Base-by-base conservation (phyloP, 371 early-diverging fungal genomes). In the Mortierella sp. region DNA sequence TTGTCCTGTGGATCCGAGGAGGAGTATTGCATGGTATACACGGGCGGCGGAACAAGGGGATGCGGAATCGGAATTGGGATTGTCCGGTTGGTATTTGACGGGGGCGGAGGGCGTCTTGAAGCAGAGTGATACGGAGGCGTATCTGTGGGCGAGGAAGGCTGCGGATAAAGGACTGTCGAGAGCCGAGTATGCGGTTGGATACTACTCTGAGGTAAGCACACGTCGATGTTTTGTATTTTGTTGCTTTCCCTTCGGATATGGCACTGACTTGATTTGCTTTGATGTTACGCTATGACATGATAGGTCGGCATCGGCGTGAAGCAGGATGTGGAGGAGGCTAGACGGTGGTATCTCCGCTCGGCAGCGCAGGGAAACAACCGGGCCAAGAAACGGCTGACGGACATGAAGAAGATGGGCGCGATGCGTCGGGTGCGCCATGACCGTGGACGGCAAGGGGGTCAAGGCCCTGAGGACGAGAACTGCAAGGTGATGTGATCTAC, bases 21-120 rank as follows among this genome's bases (percentile, higher is more conserved):
- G 93, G 37, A 95, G 95, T 8, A 96, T 99, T 78, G 94, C 94
- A 4, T 99, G 98, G 97, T 98, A 97, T 82, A 93, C 96, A 37
- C 90, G 91, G 6, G 94, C 96, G 2, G 95, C 96, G 7, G 93
- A 96, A 56, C 89, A 93, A 68, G 92, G 93, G 4, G 88, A 97
- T 70, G 78, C 92, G 2, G 94, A 94, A 41, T 87, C 91, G 6
- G 92, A 94, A 62, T 80, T 95, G 54, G 94, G 94, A 24, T 83
- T 95, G 23, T 92, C 94, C 1, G 95, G 95, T 7, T 95, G 95
- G 95, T 95, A 95, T 65, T 78, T 95, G 68, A 95, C 95, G 1
- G 96, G 96, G 27, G 85, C 91, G 1, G 93, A 93, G 39, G 90
- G 89, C 5, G 83, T 93, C 15, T 66, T 95, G 79, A 84, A 85